A percentile compares a stretch with the other conserved stretches of the same genome.
Conservation (phyloP, 2,329 filamentous ascomycete genomes). For the Drechslerella coelobrocha region DNA sequence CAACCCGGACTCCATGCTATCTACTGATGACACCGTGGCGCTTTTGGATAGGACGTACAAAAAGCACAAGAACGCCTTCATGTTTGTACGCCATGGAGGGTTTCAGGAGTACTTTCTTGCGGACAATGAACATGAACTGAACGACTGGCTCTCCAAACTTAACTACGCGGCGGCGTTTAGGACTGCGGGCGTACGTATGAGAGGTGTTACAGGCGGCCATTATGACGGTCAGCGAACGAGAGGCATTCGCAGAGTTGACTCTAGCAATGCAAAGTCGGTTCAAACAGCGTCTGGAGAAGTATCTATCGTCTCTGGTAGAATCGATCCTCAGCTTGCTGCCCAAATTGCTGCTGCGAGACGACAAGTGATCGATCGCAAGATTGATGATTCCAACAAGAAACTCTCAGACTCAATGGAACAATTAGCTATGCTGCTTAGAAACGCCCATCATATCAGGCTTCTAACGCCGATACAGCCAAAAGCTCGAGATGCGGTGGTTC, state of each 20-base stretch:
- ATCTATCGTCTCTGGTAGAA: conserved; percentile 73
- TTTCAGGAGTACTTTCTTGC: conserved; percentile 90
- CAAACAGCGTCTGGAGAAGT: conserved; percentile 77
- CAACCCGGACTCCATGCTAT: conserved; percentile 91
- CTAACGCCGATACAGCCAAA: conserved; percentile 90
- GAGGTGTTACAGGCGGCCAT: conserved; percentile 81
- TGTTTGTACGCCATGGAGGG: conserved; percentile 84
- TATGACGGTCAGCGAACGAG: conserved; percentile 82
- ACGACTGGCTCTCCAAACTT: conserved; percentile 94
- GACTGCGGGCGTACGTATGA: conserved; percentile 87
- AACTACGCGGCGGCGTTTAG: conserved; percentile 96
- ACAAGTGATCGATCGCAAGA: conserved; percentile 82
- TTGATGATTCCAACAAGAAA: conserved; percentile 81
- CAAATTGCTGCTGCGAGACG: conserved; percentile 84
- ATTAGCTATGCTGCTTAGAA: conserved; percentile 81
- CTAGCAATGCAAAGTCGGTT: conserved; percentile 62
- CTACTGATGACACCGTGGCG: conserved; percentile 89
- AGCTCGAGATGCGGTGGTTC: conserved; percentile 83
- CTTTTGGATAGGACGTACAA: conserved; percentile 85
- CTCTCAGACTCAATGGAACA: conserved; percentile 75
- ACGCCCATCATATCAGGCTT: conserved; percentile 87
- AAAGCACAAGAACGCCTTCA: conserved; percentile 93
- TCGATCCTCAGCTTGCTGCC: conserved; percentile 81
- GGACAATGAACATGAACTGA: conserved; percentile 87
- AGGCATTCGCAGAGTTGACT: conserved; percentile 74